Evolutionary conservation across 805 yeast species (phyloP).

Genomic region (Candida sithepensis): DNA sequence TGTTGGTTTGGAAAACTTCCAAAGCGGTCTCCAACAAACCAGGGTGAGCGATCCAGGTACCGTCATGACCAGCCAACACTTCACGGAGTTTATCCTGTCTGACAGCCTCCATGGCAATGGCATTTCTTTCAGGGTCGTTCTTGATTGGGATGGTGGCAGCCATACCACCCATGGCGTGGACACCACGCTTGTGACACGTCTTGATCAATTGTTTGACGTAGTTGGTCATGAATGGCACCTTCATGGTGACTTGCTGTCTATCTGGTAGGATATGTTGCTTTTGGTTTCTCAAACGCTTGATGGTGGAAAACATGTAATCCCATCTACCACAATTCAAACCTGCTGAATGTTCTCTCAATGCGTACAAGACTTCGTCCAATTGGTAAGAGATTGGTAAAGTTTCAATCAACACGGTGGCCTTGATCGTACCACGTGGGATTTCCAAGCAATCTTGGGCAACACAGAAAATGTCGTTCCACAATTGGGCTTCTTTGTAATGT

Average conservation of each 20-base stretch:
- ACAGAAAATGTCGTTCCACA: conserved; percentile 80
- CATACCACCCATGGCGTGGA: conserved; percentile 90
- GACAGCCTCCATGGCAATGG: conserved; percentile 67
- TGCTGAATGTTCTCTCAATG: conserved; percentile 70
- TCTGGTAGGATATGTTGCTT: conserved; percentile 70
- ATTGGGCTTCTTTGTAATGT: conserved; percentile 75
- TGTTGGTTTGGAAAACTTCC: conserved; percentile 65
- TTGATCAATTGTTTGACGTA: conserved; percentile 71
- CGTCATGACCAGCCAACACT: conserved; percentile 77
- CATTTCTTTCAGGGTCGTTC: conserved; percentile 60
- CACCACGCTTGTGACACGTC: conserved; percentile 73
- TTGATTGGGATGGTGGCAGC: conserved; percentile 85
- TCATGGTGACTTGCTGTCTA: conserved; percentile 75
- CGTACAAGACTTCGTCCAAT: conserved; percentile 79
- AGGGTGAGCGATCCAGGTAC: conserved; percentile 89
- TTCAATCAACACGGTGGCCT: conserved; percentile 80
- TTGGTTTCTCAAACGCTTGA: conserved; percentile 69
- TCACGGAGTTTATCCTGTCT: conserved; percentile 74
- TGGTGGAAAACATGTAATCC: conserved; percentile 83
- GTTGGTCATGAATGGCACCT: conserved; percentile 75
- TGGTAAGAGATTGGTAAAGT: conserved; percentile 85
- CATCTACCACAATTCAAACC: conserved; percentile 88
- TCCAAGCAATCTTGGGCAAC: conserved; percentile 70
- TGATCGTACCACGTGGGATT: conserved; percentile 70
- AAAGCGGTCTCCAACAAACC: conserved; percentile 73